Percentiles rank a stretch among this genome's conserved stretches.
phyloP scores from a whole-genome alignment of 768 basidiomycete species.

The Candolleomyces efflorescens region DNA sequence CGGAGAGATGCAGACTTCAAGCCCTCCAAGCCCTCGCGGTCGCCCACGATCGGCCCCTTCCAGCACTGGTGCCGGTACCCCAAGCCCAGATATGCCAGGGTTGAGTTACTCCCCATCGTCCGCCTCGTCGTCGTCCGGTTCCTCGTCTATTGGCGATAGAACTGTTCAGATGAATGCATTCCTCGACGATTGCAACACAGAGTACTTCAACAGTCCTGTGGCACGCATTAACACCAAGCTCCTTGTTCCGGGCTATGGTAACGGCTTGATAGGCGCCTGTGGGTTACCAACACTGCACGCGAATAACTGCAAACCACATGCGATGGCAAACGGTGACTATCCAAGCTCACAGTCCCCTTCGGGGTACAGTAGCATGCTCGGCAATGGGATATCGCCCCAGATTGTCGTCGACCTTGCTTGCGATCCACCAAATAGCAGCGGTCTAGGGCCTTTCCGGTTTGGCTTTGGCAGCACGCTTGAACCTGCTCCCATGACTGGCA shows the following conservation, averaged over 20 bases:
- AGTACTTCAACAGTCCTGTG: slow-evolving; percentile 1
- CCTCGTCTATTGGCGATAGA: slow-evolving; percentile 34
- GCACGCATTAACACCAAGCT: not conserved
- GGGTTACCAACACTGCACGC: not conserved
- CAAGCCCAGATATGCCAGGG: slow-evolving; percentile 51
- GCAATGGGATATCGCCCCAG: no score
- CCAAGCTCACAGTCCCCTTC: no score
- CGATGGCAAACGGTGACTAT: no score
- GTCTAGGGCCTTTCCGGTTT: no score
- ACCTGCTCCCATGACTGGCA: no score
- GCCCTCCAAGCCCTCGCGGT: not conserved
- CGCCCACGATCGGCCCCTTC: not conserved
- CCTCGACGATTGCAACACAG: slow-evolving; percentile 32
- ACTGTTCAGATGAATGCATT: slow-evolving; percentile 55
- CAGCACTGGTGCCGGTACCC: slow-evolving; percentile 17
- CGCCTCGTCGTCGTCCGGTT: slow-evolving; percentile 50
- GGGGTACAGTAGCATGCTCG: no score
- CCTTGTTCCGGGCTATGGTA: not conserved
- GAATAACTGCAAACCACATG: no score
- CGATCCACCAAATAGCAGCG: no score
- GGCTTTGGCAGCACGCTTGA: no score
- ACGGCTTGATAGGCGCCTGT: not conserved
- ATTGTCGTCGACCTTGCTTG: no score
- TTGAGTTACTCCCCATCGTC: slow-evolving; percentile 59
- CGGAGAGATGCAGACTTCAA: not conserved